Base-by-base conservation (phyloP, 306 rosid genomes). In the Lathyrus sativus region DNA sequence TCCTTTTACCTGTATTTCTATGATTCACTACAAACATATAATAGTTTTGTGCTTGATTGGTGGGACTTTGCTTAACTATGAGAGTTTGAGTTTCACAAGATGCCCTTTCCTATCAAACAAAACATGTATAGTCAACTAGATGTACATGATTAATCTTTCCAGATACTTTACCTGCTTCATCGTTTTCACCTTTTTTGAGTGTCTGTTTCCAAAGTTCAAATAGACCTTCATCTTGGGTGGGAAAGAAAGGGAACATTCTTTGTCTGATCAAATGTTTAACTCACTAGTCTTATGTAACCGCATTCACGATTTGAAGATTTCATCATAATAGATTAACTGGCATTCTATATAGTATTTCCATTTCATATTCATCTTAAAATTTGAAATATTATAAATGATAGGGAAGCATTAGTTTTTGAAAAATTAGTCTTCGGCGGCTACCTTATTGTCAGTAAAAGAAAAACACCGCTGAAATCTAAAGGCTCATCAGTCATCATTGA, bases 1-100 rank as follows among this genome's bases (percentile, higher is more conserved):
- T 49, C 38, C 53, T 3, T 46, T 49, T 12, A 62, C 41, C 53
- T 14, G 6, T n/a, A 7, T 46, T 13, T 10, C 41, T 5, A 29
- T 58, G 41, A 11, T 33, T 33, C 17, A 9, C 18, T 37, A 49
- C 12, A 19, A 22, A 19, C 29, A 7, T 38, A 31, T 19, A 35
- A n/a, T 19, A 37, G 29, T 60, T 61, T 72, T 41, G 54, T 42
- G 14, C 29, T 37, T 72, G 53, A 14, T 4, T 46, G 53, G 65
- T n/a, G 19, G 57, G 39, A 56, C 41, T 26, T 68, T 9, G 5
- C 44, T 26, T 68, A 22, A 9, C 44, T 39, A 41, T 26, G 17
- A 26, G 57, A 58, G 49, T 71, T 17, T 44, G 11, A n/a, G n/a
- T n/a, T n/a, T n/a, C 19, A 48, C 51, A 37, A 9, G 43, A 49